Evolutionary conservation across 192 early-diverging fungal species (phyloP), one percentile per base, ranked within the genome.

Genomic region (Gorgonomyces haynaldii): DNA sequence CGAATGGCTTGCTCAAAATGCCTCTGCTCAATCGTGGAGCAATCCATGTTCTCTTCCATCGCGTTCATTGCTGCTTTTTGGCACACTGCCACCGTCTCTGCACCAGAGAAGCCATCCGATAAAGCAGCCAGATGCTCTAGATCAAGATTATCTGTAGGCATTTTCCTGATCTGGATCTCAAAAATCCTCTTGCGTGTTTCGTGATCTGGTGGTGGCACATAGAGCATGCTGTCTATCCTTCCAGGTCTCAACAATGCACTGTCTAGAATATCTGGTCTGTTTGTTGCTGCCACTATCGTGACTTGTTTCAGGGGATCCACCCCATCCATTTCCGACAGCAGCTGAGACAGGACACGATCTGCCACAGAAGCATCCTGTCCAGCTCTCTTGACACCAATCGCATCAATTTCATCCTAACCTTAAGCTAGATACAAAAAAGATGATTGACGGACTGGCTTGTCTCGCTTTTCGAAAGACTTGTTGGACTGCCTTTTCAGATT

Each of bases 191-290:
- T 45, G 3, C 92, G 65, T 5, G 89, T 78, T 0, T 54, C 63
- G 13, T 59, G 28, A 56, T 96, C 89, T 0, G 96, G 96, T 12
- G 91, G 91, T 0, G 83, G 75, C 2, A 98, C 87, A 61, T 96
- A 98, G 0, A 96, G 65, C 37, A 96, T 86, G 1, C 90, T 66
- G 61, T 98, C 96, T 46, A 98, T 90, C 12, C 96, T 72, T 4
- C 91, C 96, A 2, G 96, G 96, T 26, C 96, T 72, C 45, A 98
- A 65, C 19, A 98, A 63, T 1, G 87, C 96, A 21, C 76, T 71
- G 45, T 98, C 95, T 35, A 98, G 83, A 39, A 95, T 86, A 61
- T 98, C 95, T 0, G 95, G 95, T 13, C 95, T 81, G 61, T 98
- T 98, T 0, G 95, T 98, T 2, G 95, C 95, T 1, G 93, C 95